Evolutionary conservation across 495 filamentous ascomycete genomes (phyloP), one percentile per base, ranked within the genome.

Genomic region (Clohesyomyces aquaticus): DNA sequence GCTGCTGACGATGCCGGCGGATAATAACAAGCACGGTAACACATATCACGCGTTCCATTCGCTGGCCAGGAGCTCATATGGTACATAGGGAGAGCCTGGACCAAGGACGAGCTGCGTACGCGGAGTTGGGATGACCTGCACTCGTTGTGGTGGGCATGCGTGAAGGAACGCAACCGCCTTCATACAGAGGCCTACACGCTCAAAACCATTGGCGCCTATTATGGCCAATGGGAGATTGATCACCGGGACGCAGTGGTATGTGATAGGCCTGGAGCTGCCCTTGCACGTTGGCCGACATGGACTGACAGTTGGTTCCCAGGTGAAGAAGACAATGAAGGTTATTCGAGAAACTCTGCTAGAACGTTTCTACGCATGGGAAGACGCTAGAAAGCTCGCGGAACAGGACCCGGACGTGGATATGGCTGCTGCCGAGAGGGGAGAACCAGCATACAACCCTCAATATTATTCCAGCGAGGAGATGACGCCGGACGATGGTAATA

Each of bases 101-200:
- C 80, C 27, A 85, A 88, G n/a, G 86, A 90, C 77, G 95, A 99
- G 77, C 82, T 99, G 54, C 84, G 92, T 38, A 76, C 82, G 49
- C 96, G 96, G 77, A 88, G 85, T 58, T 99, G 91, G 91, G 91
- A 97, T 45, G 93, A 97, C 75, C 78, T 99, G 49, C 93, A 97
- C 72, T 77, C 76, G 54, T 81, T 99, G 61, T 99, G 94, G 94
- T 98, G 91, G 90, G 85, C 91, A 28, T 99, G 95, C 74, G 80
- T 85, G 63, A 95, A 91, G 79, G 95, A 99, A 77, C 83, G 89
- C 67, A 99, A 99, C 75, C 84, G 89, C 50, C 83, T 98, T 69
- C 83, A 84, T n/a, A 98, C 95, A 14, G 85, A 87, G 56, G 76
- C 79, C 16, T 72, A 81, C 60, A 91, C 94, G 78, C 80, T 85